Percentiles rank a stretch among this genome's conserved stretches.
These are phyloP conservation scores for Populus simonii DNA, from an alignment of 345 rosid species.

Conservation along the genomic window DNA sequence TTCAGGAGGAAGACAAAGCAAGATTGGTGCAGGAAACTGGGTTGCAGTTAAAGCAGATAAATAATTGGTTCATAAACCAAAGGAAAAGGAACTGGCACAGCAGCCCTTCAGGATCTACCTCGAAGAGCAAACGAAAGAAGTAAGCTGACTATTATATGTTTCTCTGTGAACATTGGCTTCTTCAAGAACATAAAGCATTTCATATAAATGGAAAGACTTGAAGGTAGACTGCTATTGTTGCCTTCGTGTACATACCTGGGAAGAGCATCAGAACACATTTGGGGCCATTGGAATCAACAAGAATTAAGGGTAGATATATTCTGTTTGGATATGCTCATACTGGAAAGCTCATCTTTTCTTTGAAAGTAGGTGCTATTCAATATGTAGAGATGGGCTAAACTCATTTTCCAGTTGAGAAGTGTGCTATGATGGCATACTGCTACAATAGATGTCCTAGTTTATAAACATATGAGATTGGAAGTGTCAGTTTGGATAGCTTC, in stretches of 20 bases:
- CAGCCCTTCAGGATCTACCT: conserved; percentile 57
- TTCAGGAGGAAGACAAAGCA: conserved; percentile 83
- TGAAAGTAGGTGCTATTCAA: conserved; percentile 11
- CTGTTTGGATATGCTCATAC: background rate
- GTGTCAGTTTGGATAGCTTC: background rate
- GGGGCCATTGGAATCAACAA: background rate
- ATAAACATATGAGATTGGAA: conserved; percentile 1
- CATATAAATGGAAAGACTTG: conserved; percentile 8
- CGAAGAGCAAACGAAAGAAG: conserved; percentile 82
- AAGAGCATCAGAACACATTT: background rate
- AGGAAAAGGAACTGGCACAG: conserved; percentile 88
- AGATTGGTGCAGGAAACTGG: conserved; percentile 79
- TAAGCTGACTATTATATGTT: conserved; percentile 23
- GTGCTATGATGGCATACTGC: background rate
- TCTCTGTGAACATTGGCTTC: background rate
- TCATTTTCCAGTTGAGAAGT: conserved; percentile 2
- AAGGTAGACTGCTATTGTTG: background rate
- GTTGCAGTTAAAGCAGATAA: conserved; percentile 79
- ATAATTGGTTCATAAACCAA: conserved; percentile 90
- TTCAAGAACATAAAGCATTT: conserved; percentile 9
- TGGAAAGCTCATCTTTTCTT: conserved; percentile 2
- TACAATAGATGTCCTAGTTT: background rate
- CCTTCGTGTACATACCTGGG: conserved; percentile 1
- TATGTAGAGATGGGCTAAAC: conserved; percentile 5
- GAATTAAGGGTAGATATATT: background rate